Evolutionary conservation across 2,329 filamentous ascomycete species (phyloP), one percentile per base, ranked within the genome.

Genomic region (Colletotrichum sp.): DNA sequence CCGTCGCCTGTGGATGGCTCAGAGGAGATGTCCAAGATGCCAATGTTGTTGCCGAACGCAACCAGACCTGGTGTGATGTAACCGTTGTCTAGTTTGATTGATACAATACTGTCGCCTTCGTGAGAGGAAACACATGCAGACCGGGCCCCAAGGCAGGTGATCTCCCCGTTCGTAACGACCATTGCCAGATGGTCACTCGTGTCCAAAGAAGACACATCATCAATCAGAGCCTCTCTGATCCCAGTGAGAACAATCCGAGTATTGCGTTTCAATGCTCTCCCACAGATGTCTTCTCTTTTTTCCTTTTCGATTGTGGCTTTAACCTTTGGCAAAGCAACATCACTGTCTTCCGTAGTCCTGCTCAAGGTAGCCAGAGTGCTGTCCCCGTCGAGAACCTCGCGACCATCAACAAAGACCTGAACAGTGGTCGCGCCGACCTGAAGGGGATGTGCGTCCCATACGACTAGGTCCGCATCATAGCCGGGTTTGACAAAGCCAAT

Each of bases 391-490:
- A 73, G 65, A 15, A 69, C 65, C 9, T 63, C 71, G 32, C 78
- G 82, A 1, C 88, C 88, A 77, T 89, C 88, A 67, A 89, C 85
- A 32, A 85, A 88, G 12, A 89, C 87, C 69, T 89, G 86, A 8
- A 85, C 76, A 3, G 87, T 84, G 6, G 84, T 87, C 6, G 87
- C 86, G 4, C 87, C 88, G 15, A 86, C 78, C 5, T 84, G 81
- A 2, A 89, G 82, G 4, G 88, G 88, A 77, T 89, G 86, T 0
- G 83, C 83, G 69, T 89, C 85, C 88, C 87, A 89, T 6, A 89
- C 81, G 3, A 87, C 88, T 28, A 90, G 77, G 71, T 90, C 88
- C 16, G 88, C 88, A 79, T 90, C 88, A 72, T 87, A 89, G 2
- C 87, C 87, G 5, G 84, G 77, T 12, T 83, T 83, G 13, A 82